Percentiles rank a stretch among this genome's conserved stretches.
These are phyloP conservation scores for Paramecium sexaurelia DNA, from an alignment of 73 alveolate genomes.

Conservation along the genomic window DNA sequence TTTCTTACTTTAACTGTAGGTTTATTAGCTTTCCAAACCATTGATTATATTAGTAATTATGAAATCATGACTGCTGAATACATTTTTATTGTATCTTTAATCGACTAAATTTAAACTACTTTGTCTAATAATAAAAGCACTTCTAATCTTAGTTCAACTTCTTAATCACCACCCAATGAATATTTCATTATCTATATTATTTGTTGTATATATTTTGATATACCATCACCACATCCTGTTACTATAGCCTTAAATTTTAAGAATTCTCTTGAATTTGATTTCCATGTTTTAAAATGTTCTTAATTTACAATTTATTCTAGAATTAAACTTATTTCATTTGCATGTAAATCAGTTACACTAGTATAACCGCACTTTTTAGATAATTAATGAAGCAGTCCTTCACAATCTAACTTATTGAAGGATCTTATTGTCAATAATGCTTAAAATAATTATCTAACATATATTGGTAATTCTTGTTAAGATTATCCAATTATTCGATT, in stretches of 20 bases:
- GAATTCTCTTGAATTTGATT: conserved; percentile 78
- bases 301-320: conserved; percentile 75
- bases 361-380: conserved; percentile 80
- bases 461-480: not conserved
- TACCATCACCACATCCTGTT: conserved; percentile 79
- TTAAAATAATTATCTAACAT: not conserved
- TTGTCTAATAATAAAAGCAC: conserved; percentile 78
- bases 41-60: conserved; percentile 73
- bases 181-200: conserved; percentile 79
- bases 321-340: conserved; percentile 80
- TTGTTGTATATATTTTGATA: conserved; percentile 79
- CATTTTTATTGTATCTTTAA: conserved; percentile 75
- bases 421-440: not conserved
- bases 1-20: conserved; percentile 95
- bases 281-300: conserved; percentile 79
- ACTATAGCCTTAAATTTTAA: conserved; percentile 81
- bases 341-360: conserved; percentile 80
- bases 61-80: conserved; percentile 75
- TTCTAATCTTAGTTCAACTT: conserved; percentile 85
- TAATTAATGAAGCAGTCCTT: conserved; percentile 64
- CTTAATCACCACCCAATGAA: conserved; percentile 82
- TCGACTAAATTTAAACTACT: conserved; percentile 72
- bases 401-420: conserved; percentile 5
- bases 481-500: conserved; percentile 13
- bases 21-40: conserved; percentile 94